Evolutionary conservation across 2,329 filamentous ascomycete genomes (phyloP).

Genomic region (Ciborinia camelliae): DNA sequence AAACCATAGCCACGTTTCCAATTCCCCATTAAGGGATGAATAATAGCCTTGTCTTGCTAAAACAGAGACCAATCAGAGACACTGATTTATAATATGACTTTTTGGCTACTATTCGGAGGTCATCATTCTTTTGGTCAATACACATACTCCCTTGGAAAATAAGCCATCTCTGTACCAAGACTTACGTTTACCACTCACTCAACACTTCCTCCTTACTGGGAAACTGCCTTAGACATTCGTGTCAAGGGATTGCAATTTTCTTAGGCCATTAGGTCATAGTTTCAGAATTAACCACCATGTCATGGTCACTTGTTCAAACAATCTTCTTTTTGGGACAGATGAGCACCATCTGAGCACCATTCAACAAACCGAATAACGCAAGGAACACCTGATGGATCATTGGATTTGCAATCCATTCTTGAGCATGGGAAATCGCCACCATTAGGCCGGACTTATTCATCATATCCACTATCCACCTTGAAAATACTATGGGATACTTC

Average conservation of each 20-base stretch:
- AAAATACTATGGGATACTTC: not conserved
- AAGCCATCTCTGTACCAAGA: not conserved
- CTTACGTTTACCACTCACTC: not conserved
- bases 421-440: not conserved
- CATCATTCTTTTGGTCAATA: not conserved
- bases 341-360: not conserved
- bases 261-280: not conserved
- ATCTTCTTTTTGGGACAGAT: not conserved
- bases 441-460: not conserved
- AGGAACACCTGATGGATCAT: not conserved
- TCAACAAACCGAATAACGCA: not conserved
- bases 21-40: not conserved
- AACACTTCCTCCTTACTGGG: not conserved
- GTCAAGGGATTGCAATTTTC: not conserved
- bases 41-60: not conserved
- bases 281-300: not conserved
- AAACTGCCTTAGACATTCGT: not conserved
- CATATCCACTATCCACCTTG: not conserved
- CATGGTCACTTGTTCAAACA: no score
- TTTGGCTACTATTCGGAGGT: no score
- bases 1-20: not conserved
- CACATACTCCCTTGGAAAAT: not conserved
- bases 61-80: no score
- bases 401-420: not conserved
- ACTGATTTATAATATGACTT: not conserved